Evolutionary conservation across 768 basidiomycete genomes (phyloP).

Genomic region (Leccinum ochraceum): DNA sequence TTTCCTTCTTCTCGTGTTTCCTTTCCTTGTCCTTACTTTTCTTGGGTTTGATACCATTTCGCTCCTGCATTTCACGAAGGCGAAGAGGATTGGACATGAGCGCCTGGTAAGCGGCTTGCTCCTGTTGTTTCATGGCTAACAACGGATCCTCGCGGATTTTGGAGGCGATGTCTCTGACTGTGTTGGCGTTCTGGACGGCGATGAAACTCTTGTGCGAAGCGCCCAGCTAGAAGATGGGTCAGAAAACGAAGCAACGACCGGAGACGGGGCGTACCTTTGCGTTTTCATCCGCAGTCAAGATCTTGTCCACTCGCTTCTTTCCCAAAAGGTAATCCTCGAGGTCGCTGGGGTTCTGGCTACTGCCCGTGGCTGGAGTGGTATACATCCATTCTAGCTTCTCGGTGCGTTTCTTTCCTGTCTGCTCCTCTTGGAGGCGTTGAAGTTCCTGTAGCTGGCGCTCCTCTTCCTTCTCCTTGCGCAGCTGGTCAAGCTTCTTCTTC

Average conservation of each 20-base stretch:
- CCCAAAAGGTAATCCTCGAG: constrained; percentile 96
- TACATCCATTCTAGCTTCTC: constrained; percentile 99
- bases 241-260: not conserved
- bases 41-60: constrained; percentile 79
- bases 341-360: constrained; percentile 82
- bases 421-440: constrained; percentile 91
- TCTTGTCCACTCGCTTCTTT: constrained; percentile 97
- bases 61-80: constrained; percentile 76
- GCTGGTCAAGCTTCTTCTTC: constrained; percentile 96
- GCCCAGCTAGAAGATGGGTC: constrained; percentile 55
- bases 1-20: constrained; percentile 51
- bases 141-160: constrained; percentile 97
- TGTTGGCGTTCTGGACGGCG: constrained; percentile 94
- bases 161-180: constrained; percentile 78
- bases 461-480: constrained; percentile 97
- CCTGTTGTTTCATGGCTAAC: constrained; percentile 97
- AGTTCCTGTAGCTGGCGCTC: constrained; percentile 96
- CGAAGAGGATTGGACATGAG: constrained; percentile 86
- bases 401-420: constrained; percentile 91
- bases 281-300: constrained; percentile 88
- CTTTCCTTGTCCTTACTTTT: constrained; percentile 69
- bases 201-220: constrained; percentile 92
- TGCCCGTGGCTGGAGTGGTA: constrained; percentile 94
- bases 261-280: constrained; percentile 59
- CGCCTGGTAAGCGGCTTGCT: constrained; percentile 89